Evolutionary conservation across 2,329 filamentous ascomycete genomes (phyloP), one percentile per base, ranked within the genome.

Genomic region (Botryotinia calthae): DNA sequence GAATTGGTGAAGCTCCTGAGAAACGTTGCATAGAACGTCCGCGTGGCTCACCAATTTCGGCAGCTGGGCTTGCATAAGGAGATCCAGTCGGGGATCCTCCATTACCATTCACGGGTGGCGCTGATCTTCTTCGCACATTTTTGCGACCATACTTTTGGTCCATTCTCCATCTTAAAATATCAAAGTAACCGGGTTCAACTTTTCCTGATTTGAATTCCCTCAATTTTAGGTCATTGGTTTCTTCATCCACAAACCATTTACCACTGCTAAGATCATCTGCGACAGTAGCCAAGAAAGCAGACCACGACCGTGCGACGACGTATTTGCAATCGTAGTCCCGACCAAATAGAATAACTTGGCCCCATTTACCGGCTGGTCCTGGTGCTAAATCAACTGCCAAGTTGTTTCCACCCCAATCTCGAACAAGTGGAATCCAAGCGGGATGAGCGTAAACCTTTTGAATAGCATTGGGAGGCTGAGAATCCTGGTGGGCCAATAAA

Each of bases 321-420:
- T 97, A 99, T 84, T 99, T 99, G 83, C 93, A 97, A 81, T 99
- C 96, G 83, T 97, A 99, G 84, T 99, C 96, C 74, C 96, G 93
- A 68, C 96, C 96, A 82, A 97, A 98, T 75, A 99, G 87, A 79
- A 99, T 97, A 76, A 99, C 90, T 82, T 99, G 96, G 71, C 96
- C 96, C 95, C 96, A 99, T 81, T 91, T 92, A 56, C 96, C 96
- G 64, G 89, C 88, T 16, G 95, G 93, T 3, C 96, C 96, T 34
- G 96, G 96, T 10, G 95, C 93, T 73, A 99, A 86, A 82, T 99
- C 96, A 64, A 98, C 89, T 28, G 95, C 95, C 79, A 99, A 87
- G 85, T 97, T 97, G 88, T 99, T 99, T 82, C 96, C 96, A 82
- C 96, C 96, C 96, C 96, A 99, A 82, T 99, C 96, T 78, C 96